A percentile compares a stretch with the other conserved stretches of the same genome.
These are phyloP conservation scores for Secale cereale DNA, from an alignment of 176 grass and related monocot species.

Conservation along the genomic window DNA sequence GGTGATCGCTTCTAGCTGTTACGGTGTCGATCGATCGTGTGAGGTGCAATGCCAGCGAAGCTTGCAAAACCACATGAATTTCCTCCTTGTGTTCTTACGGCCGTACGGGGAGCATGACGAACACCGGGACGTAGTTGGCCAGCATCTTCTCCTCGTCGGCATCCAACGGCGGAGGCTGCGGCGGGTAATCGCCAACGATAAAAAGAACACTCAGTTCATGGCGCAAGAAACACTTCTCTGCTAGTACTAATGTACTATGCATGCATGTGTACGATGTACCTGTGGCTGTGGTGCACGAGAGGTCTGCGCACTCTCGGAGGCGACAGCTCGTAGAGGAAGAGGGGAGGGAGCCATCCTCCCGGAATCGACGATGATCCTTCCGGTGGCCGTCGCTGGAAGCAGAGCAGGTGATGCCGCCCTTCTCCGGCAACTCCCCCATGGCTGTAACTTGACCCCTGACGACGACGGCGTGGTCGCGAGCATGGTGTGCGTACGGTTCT, in stretches of 20 bases:
- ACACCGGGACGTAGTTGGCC: conserved; percentile 75
- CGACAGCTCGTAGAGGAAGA: background rate
- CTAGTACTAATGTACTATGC: background rate
- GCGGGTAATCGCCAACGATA: background rate
- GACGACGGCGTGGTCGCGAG: conserved; percentile 23
- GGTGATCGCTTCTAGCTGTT: conserved; percentile 55
- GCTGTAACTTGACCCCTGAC: background rate
- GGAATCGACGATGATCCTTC: too few relatives aligned
- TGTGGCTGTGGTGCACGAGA: conserved; percentile 13
- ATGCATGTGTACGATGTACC: background rate
- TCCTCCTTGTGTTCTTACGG: background rate
- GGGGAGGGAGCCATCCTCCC: background rate
- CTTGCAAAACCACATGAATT: background rate
- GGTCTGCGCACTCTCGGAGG: conserved; percentile 2
- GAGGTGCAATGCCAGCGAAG: background rate
- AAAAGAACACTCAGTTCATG: background rate
- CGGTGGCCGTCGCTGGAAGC: background rate
- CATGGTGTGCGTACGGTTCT: conserved; percentile 10
- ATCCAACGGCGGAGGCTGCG: conserved; percentile 30
- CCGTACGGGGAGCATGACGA: conserved; percentile 77
- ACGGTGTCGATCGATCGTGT: background rate
- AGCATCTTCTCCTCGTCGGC: conserved; percentile 45
- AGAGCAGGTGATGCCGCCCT: background rate
- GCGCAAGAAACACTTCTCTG: background rate
- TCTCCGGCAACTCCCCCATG: conserved; percentile 5